Evolutionary conservation across 495 filamentous ascomycete species (phyloP).

Genomic region (Aspergillus ostianus): DNA sequence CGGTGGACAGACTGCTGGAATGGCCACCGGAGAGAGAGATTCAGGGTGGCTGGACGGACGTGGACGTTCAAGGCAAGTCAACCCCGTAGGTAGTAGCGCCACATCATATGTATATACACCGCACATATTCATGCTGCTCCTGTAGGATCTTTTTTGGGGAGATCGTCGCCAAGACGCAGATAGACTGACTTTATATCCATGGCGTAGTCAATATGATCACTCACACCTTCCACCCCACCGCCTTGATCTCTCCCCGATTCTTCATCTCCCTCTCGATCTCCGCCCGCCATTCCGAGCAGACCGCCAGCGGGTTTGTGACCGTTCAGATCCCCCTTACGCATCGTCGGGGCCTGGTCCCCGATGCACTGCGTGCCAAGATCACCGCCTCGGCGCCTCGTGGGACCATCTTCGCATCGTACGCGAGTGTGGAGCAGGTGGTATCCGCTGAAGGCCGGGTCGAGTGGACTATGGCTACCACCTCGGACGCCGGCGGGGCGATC

Average conservation of each 20-base stretch:
- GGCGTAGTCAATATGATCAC: constrained; percentile 43
- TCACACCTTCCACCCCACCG: constrained; percentile 36
- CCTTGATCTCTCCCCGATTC: constrained; percentile 35
- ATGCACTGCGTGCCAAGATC: constrained; percentile 32
- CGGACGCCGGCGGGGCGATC: constrained; percentile 63
- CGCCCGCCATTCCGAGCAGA: constrained; percentile 19
- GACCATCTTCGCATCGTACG: constrained; percentile 54
- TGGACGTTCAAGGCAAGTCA: constrained; percentile 49
- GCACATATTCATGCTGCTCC: no score
- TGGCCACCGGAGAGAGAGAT: constrained; percentile 47
- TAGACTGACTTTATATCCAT: not conserved
- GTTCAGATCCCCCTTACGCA: constrained; percentile 53
- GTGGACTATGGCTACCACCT: constrained; percentile 72
- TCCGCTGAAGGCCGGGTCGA: constrained; percentile 40
- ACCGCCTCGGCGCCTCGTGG: constrained; percentile 31
- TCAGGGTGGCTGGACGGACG: constrained; percentile 45
- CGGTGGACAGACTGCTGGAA: constrained; percentile 47
- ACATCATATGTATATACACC: no score
- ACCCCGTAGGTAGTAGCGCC: no score
- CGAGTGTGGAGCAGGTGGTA: constrained; percentile 59
- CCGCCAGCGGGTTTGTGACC: constrained; percentile 47
- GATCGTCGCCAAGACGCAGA: not conserved
- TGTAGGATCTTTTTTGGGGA: not conserved
- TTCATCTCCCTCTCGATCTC: constrained; percentile 40
- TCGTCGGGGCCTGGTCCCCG: constrained; percentile 30